Conservation (phyloP, 2,329 filamentous ascomycete genomes). For the Fusarium sp. region DNA sequence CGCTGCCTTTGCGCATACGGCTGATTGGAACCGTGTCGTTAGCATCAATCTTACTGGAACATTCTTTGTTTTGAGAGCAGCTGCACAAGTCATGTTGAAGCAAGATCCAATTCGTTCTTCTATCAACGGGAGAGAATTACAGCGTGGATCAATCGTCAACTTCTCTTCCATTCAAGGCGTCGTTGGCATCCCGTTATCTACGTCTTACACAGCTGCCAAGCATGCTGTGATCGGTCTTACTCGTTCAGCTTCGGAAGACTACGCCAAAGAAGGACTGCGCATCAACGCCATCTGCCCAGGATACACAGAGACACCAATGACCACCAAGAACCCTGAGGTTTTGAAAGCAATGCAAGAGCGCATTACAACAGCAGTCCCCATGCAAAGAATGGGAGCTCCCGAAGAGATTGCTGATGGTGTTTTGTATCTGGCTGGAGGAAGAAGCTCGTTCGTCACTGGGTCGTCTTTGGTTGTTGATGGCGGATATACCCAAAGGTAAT, state of each 20-base stretch:
- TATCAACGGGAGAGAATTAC: conserved; percentile 43
- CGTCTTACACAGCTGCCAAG: conserved; percentile 34
- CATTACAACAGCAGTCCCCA: conserved; percentile 39
- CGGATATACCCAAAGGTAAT: conserved; percentile 33
- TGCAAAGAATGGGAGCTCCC: conserved; percentile 43
- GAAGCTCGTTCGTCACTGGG: conserved; percentile 39
- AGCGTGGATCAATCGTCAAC: conserved; percentile 35
- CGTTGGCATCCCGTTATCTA: conserved; percentile 26
- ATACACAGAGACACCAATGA: conserved; percentile 48
- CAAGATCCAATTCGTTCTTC: conserved; percentile 53
- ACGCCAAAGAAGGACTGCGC: conserved; percentile 53
- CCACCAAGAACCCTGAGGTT: conserved; percentile 40
- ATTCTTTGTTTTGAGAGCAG: conserved; percentile 54
- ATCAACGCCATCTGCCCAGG: conserved; percentile 52
- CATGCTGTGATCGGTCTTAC: conserved; percentile 35
- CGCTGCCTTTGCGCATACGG: conserved; percentile 49
- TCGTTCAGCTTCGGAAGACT: conserved; percentile 54
- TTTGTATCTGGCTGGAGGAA: conserved; percentile 39
- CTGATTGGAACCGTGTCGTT: conserved; percentile 54
- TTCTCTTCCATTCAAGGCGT: conserved; percentile 35
- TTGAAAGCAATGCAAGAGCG: conserved; percentile 45
- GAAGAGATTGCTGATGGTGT: conserved; percentile 47
- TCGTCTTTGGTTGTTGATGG: conserved; percentile 34
- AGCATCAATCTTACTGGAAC: conserved; percentile 57
- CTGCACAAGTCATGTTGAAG: conserved; percentile 55